A percentile compares a stretch with the other conserved stretches of the same genome.
These are phyloP conservation scores for Leccinum subrobustum DNA, from an alignment of 1,284 basidiomycete species.

Conservation along the genomic window DNA sequence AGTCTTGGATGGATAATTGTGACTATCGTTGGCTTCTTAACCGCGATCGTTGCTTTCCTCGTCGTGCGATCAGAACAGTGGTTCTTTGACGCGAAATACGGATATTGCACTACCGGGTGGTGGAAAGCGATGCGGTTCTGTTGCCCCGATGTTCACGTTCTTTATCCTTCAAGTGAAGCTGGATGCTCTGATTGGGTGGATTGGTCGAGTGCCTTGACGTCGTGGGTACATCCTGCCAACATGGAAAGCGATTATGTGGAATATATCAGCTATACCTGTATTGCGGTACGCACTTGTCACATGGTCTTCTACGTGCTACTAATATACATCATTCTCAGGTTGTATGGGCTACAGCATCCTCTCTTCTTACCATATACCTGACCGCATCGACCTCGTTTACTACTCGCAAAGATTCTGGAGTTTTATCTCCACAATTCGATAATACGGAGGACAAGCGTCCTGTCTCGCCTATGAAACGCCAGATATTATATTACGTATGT, in stretches of 20 bases:
- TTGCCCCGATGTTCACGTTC: slow-evolving; percentile 50
- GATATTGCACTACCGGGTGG: slow-evolving; percentile 76
- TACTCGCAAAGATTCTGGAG: slow-evolving; percentile 85
- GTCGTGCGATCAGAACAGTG: slow-evolving; percentile 88
- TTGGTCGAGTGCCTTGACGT: slow-evolving; percentile 61
- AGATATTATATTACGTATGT: slow-evolving; percentile 81
- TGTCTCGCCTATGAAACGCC: slow-evolving; percentile 47
- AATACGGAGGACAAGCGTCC: slow-evolving; percentile 27
- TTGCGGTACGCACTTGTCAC: slow-evolving; percentile 62
- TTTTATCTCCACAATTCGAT: slow-evolving; percentile 54
- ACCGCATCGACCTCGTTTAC: slow-evolving; percentile 86
- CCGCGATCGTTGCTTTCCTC: slow-evolving; percentile 83
- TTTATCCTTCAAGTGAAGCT: slow-evolving; percentile 33
- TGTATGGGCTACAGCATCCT: slow-evolving; percentile 68
- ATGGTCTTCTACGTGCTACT: not conserved
- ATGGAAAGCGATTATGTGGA: slow-evolving; percentile 50
- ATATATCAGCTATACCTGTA: slow-evolving; percentile 70
- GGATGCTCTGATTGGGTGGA: slow-evolving; percentile 72
- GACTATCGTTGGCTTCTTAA: slow-evolving; percentile 81
- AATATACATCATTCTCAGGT: slow-evolving; percentile 45
- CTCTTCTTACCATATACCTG: slow-evolving; percentile 80
- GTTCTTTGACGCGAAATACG: slow-evolving; percentile 94
- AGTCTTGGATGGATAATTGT: slow-evolving; percentile 91
- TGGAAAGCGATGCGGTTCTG: slow-evolving; percentile 83
- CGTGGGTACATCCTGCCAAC: slow-evolving; percentile 19